Evolutionary conservation across 2,329 filamentous ascomycete genomes (phyloP), one percentile per base, ranked within the genome.

Genomic region (Monosporascus sp.): DNA sequence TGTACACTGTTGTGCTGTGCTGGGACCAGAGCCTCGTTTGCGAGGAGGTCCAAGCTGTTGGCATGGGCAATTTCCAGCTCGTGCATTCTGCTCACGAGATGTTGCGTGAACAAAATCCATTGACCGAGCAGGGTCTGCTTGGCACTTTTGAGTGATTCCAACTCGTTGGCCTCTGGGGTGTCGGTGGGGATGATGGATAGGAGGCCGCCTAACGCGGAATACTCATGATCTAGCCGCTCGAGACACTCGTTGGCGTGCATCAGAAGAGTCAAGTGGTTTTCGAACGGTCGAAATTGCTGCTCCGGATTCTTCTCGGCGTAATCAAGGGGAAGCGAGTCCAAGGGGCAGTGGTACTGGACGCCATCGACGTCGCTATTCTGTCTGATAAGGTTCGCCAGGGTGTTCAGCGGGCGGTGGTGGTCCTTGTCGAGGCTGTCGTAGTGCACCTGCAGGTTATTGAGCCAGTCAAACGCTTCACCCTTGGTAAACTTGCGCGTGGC

Each of bases 141-240:
- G 18, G 76, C 78, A 20, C 59, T 53, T 3, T 55, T 54, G 14
- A 71, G 68, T 22, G 67, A 61, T 28, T 74, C 67, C 49, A 77
- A 69, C 14, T 69, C 64, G 17, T 60, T 59, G 50, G 70, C 67
- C 6, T 68, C 58, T 6, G 65, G 65, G 3, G 65, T 63, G 17
- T 72, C 69, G 2, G 70, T 69, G 0, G 81, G 82, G 1, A 85
- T 72, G 7, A 84, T 68, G 18, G 77, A 74, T 43, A 85, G 69
- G 18, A 85, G 67, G 2, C 82, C 82, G 17, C 82, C 82, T 37
- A 78, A 77, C 26, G 74, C 70, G 44, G 74, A 73, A 60, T 78
- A 81, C 63, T 84, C 81, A 61, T 84, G 79, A 58, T 85, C 82
- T 7, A 85, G 74, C 2, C 79, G 71, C 68, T 84, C 81, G 6